phyloP scores from a whole-genome alignment of 83 land plant genomes.

The Thuja plicata region DNA sequence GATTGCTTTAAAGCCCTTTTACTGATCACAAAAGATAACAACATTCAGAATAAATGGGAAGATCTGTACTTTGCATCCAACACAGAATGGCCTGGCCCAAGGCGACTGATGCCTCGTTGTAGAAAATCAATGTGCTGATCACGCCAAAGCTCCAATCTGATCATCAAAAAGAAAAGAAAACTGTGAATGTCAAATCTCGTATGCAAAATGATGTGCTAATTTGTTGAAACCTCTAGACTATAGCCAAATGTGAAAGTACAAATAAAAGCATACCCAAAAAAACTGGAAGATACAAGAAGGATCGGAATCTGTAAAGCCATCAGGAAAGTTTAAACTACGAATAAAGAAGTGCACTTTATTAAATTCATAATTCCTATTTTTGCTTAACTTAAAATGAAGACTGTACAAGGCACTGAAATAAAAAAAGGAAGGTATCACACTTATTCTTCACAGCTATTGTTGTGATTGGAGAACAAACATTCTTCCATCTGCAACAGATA shows the following conservation, averaged over 20 bases:
- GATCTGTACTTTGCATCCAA: conserved; percentile 68
- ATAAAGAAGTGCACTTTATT: background rate
- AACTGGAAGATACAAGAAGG: background rate
- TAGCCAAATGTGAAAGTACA: background rate
- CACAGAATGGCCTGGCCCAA: conserved; percentile 37
- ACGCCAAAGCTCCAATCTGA: conserved; percentile 57
- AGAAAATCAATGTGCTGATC: conserved; percentile 58
- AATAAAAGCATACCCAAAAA: background rate
- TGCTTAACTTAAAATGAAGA: too few relatives aligned
- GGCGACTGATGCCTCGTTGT: conserved; percentile 32
- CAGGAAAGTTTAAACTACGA: background rate
- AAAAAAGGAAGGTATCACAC: too few relatives aligned
- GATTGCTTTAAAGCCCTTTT: background rate
- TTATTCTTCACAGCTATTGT: too few relatives aligned
- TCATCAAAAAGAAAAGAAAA: background rate
- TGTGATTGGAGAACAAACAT: too few relatives aligned
- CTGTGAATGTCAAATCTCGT: background rate
- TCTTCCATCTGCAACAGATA: too few relatives aligned
- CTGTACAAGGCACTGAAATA: too few relatives aligned
- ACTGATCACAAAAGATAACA: background rate
- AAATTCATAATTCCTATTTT: too few relatives aligned
- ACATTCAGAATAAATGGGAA: conserved; percentile 21
- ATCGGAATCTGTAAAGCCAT: background rate
- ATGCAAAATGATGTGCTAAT: background rate
- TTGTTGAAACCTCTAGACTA: background rate